Evolutionary conservation across 371 early-diverging fungal species (phyloP), one percentile per base, ranked within the genome.

Genomic region (Racocetra persica): DNA sequence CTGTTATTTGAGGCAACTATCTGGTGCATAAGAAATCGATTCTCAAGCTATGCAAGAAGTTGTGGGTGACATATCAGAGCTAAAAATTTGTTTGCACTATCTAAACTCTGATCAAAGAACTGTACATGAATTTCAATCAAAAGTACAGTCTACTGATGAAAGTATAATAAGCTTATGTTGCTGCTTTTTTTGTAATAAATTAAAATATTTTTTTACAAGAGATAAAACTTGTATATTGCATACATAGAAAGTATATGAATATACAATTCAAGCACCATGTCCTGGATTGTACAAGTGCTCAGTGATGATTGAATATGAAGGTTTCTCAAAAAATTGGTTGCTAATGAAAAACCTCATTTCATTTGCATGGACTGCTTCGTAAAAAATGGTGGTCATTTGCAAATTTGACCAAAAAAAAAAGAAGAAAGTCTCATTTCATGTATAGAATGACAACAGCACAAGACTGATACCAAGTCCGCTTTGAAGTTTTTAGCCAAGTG

Each of bases 371-470:
- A 28, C 5, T 73, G 32, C 52, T 73, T 52, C 36, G 54, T 52
- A 73, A 73, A 51, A 36, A n/a, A 73, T 24, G 28, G 55, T 14
- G 54, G 54, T 18, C 55, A 73, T 54, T 32, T 73, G 26, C 32
- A 54, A 52, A 16, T 32, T n/a, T 26, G 28, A 72, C 2, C 18
- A 13, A 28, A 14, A 51, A 5, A 13, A n/a, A 52, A 28, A 6
- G 24, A 52, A 26, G n/a, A n/a, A 36, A 20, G 6, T 5, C 13
- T 11, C 13, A 0, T 8, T 45, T 45, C 6, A 14, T 14, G 22
- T 70, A 20, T 14, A 7, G 11, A 45, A 45, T 0, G 13, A 45
- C 11, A 13, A 45, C 13, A 11, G 49, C 49, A 45, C 49, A 45
- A 45, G 49, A 45, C 49, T 11, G 49, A 45, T 45, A 45, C 49